Base-by-base conservation (phyloP, 495 filamentous ascomycete genomes). In the Penicillium manginii region DNA sequence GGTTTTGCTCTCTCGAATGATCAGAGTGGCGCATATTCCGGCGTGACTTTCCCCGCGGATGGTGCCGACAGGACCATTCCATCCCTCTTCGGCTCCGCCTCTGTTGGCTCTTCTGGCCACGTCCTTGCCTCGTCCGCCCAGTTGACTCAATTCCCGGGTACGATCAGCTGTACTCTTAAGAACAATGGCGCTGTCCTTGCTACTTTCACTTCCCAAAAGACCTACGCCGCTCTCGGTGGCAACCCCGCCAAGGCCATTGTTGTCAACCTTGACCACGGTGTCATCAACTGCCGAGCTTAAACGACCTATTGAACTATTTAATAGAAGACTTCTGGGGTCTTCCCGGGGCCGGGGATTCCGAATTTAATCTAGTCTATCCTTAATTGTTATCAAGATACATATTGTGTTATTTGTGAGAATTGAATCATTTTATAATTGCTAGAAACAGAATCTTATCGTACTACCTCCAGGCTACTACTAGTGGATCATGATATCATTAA, bases 1-100 rank as follows among this genome's bases (percentile, higher is more conserved):
- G 61, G 62, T 7, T 32, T 68, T 4, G 58, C 65, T 19, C 65
- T 71, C 21, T 57, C 65, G 14, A 71, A 71, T 40, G 68, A 71
- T 22, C 58, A 64, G 31, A 50, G 58, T n/a, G 68, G 68, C 4
- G 60, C 65, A 14, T 50, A 68, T 19, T 53, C 62, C 14, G 47
- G 54, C n/a, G 65, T 50, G 1, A 29, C 56, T 8, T 58, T 71
- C 50, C 17, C 52, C 7, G 62, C 60, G 4, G 60, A 66, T 51
- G 58, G 50, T 2, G 47, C 48, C 43, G 42, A 52, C 22, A 57
- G 40, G 35, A 58, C 35, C 19, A 64, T 71, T 18, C 2, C 6
- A 4, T 39, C 55, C 17, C 63, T 71, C 56, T 71, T 58, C 33
- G 65, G 55, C n/a, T 33, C 48, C 18, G 66, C 60, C 40, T 42